A percentile compares a stretch with the other conserved stretches of the same genome.
Evolutionary conservation across 805 yeast species (phyloP).

Genomic region (Sugiyamaella floridensis): DNA sequence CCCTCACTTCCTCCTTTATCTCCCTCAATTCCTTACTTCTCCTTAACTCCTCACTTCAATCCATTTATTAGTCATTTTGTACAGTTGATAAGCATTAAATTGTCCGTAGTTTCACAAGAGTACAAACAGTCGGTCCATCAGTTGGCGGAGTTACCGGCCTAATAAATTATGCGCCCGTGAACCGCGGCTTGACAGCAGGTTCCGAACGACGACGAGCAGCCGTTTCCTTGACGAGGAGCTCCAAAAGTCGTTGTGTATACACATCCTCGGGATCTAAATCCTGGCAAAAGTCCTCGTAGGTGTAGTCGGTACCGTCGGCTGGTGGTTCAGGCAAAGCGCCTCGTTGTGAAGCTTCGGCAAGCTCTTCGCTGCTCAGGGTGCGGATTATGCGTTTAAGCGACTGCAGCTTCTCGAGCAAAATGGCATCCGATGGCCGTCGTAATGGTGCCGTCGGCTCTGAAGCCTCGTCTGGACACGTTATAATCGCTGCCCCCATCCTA

Average conservation of each 20-base stretch:
- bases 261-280: conserved; percentile 23
- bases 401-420: conserved; percentile 12
- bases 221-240: conserved; percentile 23
- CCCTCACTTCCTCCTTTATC: too few relatives aligned
- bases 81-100: too few relatives aligned
- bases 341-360: conserved; percentile 1
- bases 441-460: neutral
- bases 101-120: too few relatives aligned
- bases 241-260: conserved; percentile 20
- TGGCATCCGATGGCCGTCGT: conserved; percentile 6
- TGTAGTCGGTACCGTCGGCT: conserved; percentile 9
- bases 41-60: too few relatives aligned
- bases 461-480: neutral
- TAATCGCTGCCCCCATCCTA: neutral
- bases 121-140: too few relatives aligned
- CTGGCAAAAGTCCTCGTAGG: conserved; percentile 22
- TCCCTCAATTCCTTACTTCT: too few relatives aligned
- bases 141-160: neutral
- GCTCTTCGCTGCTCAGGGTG: conserved; percentile 12
- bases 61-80: too few relatives aligned
- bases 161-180: neutral
- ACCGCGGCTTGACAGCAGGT: neutral
- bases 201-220: conserved; percentile 7
- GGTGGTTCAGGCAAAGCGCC: neutral
- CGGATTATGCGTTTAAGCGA: conserved; percentile 6